Base-by-base conservation (phyloP, 805 yeast genomes). In the Teunomyces pallodes region DNA sequence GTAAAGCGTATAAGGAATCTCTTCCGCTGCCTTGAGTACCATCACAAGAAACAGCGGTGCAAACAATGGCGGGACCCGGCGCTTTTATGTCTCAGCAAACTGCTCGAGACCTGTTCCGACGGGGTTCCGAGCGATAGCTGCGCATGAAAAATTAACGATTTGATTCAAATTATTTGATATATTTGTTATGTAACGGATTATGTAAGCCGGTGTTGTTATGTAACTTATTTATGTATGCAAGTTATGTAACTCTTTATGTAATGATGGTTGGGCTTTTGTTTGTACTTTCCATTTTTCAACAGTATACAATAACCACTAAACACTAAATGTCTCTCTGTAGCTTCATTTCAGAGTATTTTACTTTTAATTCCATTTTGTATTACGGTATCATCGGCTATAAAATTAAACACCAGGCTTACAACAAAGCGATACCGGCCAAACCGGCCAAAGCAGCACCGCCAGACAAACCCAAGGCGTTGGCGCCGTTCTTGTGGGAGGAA, bases 1-100 rank as follows among this genome's bases (percentile, higher is more conserved):
- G 64, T 79, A 85, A 3, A 84, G 70, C 0, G 79, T 75, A 56
- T 70, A 71, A 5, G 49, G 51, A n/a, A 49, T 43, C 5, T 43
- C 7, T n/a, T 35, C 14, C 9, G 17, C 30, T 2, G 56, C 53
- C 39, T 43, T 46, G 14, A 20, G 39, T 13, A 16, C 24, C 24
- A 20, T 20, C 24, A 20, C 24, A 5, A 9, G 27, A 12, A 16
- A n/a, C n/a, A 16, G 39, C 9, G 1, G 32, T 20, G 6, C 24
- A 20, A 20, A 20, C 24, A 20, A 20, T 20, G 24, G 24, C 24
- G 6, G 24, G 24, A 20, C 24, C 6, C 2, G 24, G 4, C 6
- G 6, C 24, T 20, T 20, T 20, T 20, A 20, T 20, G 24, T 20
- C 24, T 20, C 17, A 17, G 17, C 4, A 17, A 17, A 17, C 24